Base-by-base conservation (phyloP, 305 asterid genomes). In the Rubia balearica region DNA sequence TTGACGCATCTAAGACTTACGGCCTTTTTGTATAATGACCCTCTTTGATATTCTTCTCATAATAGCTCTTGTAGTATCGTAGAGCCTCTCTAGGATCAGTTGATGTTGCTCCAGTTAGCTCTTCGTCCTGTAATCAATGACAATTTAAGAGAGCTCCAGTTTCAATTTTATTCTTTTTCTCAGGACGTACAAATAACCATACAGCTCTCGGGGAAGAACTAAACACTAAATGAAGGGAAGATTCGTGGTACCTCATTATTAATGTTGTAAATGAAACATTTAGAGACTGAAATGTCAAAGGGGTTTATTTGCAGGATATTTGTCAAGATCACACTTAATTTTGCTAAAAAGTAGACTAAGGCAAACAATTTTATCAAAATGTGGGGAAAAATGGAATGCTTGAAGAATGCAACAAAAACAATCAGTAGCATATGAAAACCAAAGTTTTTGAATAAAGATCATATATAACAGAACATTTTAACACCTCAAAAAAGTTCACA, bases 11-110 rank as follows among this genome's bases (percentile, higher is more conserved):
- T 75, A 70, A 73, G 78, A 67, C 92, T 87, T 79, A 95, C 99
- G 96, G 97, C 78, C 79, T 95, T 79, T 95, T 95, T 56, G 90
- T 88, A 68, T 85, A 71, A 77, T 88, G 96, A 65, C 97, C 98
- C 60, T 92, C 95, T 83, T 76, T 76, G 76, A 95, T 92, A 76
- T 92, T 86, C 78, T 76, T 80, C 87, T 82, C 90, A 79, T 88
- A 92, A 78, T 83, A 95, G 53, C 73, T 74, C 85, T 84, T 96
- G 85, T 86, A 95, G 75, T 61, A 95, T 81, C 59, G 84, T 77
- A 86, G 88, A 57, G 92, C 85, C 78, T 92, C 96, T 80, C 80
- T 77, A 49, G 92, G 94, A 82, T 91, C 97, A 82, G 64, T 81
- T 40, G 66, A 38, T 12, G 85, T 71, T 56, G 77, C 90, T 64